Conservation (phyloP, 164 flowering plant species). For the Chloranthus sessilifolius region DNA sequence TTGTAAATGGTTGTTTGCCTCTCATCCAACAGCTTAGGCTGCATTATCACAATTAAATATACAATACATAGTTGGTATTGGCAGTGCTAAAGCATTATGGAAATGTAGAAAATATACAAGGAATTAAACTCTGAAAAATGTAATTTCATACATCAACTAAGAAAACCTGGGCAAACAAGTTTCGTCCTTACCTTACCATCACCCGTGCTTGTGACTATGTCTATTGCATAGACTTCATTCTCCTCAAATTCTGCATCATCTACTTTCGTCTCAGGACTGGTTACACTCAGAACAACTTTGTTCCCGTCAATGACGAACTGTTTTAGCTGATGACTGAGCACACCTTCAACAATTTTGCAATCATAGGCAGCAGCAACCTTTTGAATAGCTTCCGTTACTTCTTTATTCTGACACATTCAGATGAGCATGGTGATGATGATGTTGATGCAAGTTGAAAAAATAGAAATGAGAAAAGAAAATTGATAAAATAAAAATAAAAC, state of each 20-base stretch:
- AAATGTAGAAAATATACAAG: no score
- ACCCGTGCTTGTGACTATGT: constrained; percentile 91
- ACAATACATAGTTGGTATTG: no score
- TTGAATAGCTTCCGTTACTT: constrained; percentile 90
- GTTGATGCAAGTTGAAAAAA: no score
- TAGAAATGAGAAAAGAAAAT: no score
- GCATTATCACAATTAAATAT: no score
- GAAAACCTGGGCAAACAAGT: background rate
- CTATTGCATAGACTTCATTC: constrained; percentile 87
- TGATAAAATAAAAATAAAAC: no score
- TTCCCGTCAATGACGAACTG: constrained; percentile 96
- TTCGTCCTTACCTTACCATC: constrained; percentile 81
- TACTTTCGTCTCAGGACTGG: constrained; percentile 76
- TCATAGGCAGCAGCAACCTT: constrained; percentile 98
- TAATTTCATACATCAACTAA: background rate
- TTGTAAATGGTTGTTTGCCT: constrained; percentile 87
- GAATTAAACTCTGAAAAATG: no score
- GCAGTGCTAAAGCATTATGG: no score
- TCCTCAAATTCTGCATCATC: constrained; percentile 97
- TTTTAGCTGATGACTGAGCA: constrained; percentile 83
- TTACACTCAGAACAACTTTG: constrained; percentile 72
- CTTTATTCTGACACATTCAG: constrained; percentile 61
- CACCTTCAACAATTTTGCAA: constrained; percentile 95
- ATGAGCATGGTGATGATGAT: no score
- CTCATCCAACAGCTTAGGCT: constrained; percentile 94